Evolutionary conservation across 306 rosid genomes (phyloP), one percentile per base, ranked within the genome.

Genomic region (Corylus americana): DNA sequence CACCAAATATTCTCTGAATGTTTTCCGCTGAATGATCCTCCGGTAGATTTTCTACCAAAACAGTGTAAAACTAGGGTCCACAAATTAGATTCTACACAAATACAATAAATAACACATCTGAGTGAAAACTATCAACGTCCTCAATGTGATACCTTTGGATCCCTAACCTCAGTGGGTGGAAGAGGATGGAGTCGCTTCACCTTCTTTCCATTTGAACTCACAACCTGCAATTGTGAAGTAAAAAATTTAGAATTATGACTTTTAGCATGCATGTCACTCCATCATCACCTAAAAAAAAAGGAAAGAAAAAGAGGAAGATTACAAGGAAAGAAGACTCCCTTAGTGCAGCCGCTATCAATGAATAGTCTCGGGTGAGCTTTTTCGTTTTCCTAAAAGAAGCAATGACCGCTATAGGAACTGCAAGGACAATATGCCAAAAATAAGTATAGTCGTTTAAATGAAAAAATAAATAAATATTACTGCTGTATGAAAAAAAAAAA

Each of bases 11-110:
- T 78, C 78, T 83, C 73, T 37, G 83, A 73, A 96, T 84, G 84
- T 93, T 96, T 83, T 87, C 94, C 89, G 75, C 83, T 62, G 98
- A 90, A 90, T 89, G 93, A 79, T 96, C 90, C 82, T 85, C 97
- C 0, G 99, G 98, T 80, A 96, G 88, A 82, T 96, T 89, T 85
- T 96, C 99, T 75, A 85, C 97, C 91, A 96, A 79, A 82, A 96
- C 98, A 89, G 99, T 96, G 80, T 20, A 93, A 81, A 87, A 88
- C 99, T 96, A 76, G 83, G 86, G 79, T 70, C 84, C 89, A 80
- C 79, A 82, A 71, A 84, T 88, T 84, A 92, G 88, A 78, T 13
- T 45, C 84, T 31, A 55, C 44, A 81, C 70, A 78, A 68, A 44
- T 75, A 37, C 67, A 9, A 20, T 16, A 59, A 8, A 69, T 50